Evolutionary conservation across 2,329 filamentous ascomycete genomes (phyloP).

Genomic region (Aureobasidium pullulans): DNA sequence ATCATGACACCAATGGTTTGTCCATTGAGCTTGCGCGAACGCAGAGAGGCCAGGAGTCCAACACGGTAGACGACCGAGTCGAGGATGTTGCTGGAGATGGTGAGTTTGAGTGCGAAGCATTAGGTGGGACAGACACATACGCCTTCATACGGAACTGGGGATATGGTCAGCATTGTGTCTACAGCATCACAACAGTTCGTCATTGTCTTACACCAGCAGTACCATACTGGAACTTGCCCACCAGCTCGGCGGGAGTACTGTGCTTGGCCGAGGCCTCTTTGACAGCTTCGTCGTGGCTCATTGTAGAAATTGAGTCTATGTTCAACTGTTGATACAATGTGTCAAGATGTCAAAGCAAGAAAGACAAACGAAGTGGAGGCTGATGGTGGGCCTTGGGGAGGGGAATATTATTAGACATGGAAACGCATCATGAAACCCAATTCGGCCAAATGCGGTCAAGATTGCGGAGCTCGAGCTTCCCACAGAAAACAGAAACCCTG

Average conservation of each 20-base stretch:
- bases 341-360: neutral
- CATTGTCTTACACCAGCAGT: constrained; percentile 41
- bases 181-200: neutral
- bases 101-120: neutral
- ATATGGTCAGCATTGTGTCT: constrained; percentile 4
- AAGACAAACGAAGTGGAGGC: neutral
- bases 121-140: constrained; percentile 36
- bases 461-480: neutral
- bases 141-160: constrained; percentile 62
- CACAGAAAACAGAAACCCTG: neutral
- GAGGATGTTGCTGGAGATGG: constrained; percentile 57
- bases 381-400: neutral
- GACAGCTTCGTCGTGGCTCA: constrained; percentile 15
- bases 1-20: constrained; percentile 96
- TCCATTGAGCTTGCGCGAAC: constrained; percentile 81
- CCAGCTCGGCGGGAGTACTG: constrained; percentile 23
- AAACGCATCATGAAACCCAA: constrained; percentile 6
- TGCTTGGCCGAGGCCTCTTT: constrained; percentile 23
- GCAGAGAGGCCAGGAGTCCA: constrained; percentile 77
- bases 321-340: neutral
- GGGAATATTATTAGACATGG: constrained; percentile 10
- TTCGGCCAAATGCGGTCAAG: neutral
- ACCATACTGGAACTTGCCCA: constrained; percentile 49
- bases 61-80: constrained; percentile 90
- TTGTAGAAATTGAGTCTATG: neutral